These are phyloP conservation scores for Rhododendron vialii DNA, from an alignment of 148 eudicot species.

Conservation along the genomic window DNA sequence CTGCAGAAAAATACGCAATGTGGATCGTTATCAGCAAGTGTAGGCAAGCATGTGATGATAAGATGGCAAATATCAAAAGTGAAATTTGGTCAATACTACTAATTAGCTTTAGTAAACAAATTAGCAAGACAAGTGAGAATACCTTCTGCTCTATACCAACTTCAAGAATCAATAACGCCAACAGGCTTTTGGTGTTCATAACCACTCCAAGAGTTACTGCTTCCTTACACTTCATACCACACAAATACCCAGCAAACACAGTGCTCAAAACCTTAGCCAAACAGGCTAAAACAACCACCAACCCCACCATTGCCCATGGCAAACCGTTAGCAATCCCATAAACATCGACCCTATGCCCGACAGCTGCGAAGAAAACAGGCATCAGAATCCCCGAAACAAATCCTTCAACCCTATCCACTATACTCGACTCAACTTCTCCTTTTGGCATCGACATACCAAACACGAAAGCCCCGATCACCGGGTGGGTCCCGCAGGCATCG, in stretches of 20 bases:
- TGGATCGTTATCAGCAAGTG: not conserved
- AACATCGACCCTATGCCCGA: slow-evolving; percentile 28
- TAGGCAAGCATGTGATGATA: not conserved
- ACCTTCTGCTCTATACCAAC: slow-evolving; percentile 47
- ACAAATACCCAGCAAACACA: slow-evolving; percentile 4
- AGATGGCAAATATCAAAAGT: not conserved
- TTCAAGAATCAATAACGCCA: slow-evolving; percentile 37
- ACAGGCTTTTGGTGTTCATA: slow-evolving; percentile 42
- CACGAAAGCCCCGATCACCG: slow-evolving; percentile 48
- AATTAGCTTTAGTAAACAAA: not conserved
- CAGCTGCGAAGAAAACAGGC: slow-evolving; percentile 47
- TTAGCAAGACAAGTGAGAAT: not conserved
- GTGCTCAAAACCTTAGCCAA: slow-evolving; percentile 32
- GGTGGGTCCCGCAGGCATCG: slow-evolving; percentile 38
- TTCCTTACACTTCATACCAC: slow-evolving; percentile 16
- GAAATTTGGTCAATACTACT: no score
- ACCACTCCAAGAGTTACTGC: slow-evolving; percentile 43
- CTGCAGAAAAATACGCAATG: slow-evolving; percentile 16
- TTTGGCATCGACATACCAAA: slow-evolving; percentile 51
- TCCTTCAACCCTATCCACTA: slow-evolving; percentile 53
- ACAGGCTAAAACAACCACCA: slow-evolving; percentile 14
- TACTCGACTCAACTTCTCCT: slow-evolving; percentile 28
- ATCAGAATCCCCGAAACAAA: slow-evolving; percentile 47
- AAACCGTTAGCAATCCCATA: not conserved
- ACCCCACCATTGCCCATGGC: not conserved